Percentiles rank a stretch among this genome's conserved stretches.
Conservation (phyloP, 164 flowering plant genomes). For the Paratinospora sagittata region DNA sequence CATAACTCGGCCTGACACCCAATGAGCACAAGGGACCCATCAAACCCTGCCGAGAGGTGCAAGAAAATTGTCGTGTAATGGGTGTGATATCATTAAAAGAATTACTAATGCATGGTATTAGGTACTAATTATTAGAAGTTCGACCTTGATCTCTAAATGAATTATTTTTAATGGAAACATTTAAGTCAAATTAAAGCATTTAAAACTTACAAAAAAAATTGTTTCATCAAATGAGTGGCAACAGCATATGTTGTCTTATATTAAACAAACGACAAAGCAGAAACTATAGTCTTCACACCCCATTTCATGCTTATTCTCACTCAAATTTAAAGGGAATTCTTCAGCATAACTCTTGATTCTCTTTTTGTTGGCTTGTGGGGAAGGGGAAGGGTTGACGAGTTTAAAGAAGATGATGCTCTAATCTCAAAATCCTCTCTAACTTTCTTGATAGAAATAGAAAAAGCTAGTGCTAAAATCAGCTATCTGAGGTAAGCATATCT, state of each 20-base stretch:
- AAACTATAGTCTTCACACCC: conserved; percentile 1
- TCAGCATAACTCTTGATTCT: conserved; percentile 15
- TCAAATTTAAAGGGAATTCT: neutral
- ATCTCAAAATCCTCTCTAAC: neutral
- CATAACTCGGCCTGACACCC: neutral
- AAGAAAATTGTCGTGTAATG: neutral
- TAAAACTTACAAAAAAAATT: conserved; percentile 4
- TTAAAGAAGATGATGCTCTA: conserved; percentile 1
- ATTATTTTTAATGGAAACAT: neutral
- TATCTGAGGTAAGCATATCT: neutral
- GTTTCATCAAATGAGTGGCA: conserved; percentile 22
- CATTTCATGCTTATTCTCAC: neutral
- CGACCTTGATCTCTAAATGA: neutral
- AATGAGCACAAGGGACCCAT: neutral
- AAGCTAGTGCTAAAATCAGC: neutral
- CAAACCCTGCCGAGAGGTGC: neutral
- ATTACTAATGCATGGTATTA: neutral
- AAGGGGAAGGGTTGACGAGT: conserved; percentile 32
- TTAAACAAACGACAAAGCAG: conserved; percentile 8
- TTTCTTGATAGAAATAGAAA: neutral
- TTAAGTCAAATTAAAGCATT: conserved; percentile 10
- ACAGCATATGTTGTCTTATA: conserved; percentile 21
- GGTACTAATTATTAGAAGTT: neutral
- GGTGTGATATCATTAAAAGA: neutral
- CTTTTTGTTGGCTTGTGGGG: conserved; percentile 9